phyloP scores from a whole-genome alignment of 768 basidiomycete species.

The Serendipita indica region DNA sequence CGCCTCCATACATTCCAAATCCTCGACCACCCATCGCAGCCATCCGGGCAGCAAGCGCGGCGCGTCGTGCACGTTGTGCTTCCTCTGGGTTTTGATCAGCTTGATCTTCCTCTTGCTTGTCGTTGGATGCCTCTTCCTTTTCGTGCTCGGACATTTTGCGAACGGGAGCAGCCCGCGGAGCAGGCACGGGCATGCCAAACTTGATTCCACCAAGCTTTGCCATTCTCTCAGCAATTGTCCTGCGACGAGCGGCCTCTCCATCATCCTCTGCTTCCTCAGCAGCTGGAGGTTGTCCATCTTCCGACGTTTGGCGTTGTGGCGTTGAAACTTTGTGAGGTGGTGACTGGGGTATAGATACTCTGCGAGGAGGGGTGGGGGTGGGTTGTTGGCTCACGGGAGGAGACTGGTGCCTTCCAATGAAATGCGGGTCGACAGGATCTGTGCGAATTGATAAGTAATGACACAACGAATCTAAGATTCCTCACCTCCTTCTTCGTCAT shows the following conservation, averaged over 20 bases:
- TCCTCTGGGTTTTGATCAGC: slow-evolving; percentile 19
- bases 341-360: background rate
- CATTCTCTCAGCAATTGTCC: slow-evolving; percentile 87
- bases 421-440: slow-evolving; percentile 59
- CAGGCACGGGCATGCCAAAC: slow-evolving; percentile 42
- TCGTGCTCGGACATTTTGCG: slow-evolving; percentile 20
- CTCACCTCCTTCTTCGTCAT: slow-evolving; percentile 52
- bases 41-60: slow-evolving; percentile 39
- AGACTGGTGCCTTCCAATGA: slow-evolving; percentile 37
- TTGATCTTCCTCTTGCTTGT: slow-evolving; percentile 33
- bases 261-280: slow-evolving; percentile 36
- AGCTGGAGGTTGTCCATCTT: too few relatives aligned
- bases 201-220: slow-evolving; percentile 77
- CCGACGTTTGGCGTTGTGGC: too few relatives aligned
- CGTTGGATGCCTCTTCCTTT: slow-evolving; percentile 27
- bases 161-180: slow-evolving; percentile 12
- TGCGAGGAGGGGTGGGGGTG: background rate
- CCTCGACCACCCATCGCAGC: slow-evolving; percentile 44
- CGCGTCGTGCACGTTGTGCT: slow-evolving; percentile 26
- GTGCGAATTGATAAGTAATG: slow-evolving; percentile 11
- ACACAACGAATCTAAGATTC: slow-evolving; percentile 10
- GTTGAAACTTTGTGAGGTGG: background rate
- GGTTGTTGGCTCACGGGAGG: slow-evolving; percentile 16
- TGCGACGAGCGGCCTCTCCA: slow-evolving; percentile 32
- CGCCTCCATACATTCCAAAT: slow-evolving; percentile 32